A percentile compares a stretch with the other conserved stretches of the same genome.
Evolutionary conservation across 495 filamentous ascomycete genomes (phyloP).

Genomic region (Gamarada debralockiae): DNA sequence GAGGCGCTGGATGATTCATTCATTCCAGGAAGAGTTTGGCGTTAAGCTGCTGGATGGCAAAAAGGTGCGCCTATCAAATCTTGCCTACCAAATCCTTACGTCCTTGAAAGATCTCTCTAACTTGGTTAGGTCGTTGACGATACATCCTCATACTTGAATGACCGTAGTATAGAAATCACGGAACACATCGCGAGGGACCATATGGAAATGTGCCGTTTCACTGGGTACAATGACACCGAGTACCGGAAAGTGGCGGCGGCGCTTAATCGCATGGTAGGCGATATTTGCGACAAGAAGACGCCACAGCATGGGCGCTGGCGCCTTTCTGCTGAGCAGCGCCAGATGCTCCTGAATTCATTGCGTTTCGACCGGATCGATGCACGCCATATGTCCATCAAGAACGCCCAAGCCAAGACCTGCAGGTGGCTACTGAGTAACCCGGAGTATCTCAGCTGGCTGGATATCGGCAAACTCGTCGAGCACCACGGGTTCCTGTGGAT

Average conservation of each 20-base stretch:
- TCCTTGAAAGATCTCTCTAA: background rate
- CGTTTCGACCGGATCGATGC: conserved; percentile 35
- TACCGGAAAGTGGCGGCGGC: conserved; percentile 28
- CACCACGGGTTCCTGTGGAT: conserved; percentile 55
- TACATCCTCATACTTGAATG: conserved; percentile 19
- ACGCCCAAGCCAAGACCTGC: conserved; percentile 41
- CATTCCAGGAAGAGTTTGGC: conserved; percentile 25
- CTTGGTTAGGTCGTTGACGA: conserved; percentile 21
- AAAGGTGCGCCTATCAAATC: conserved; percentile 22
- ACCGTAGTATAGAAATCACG: conserved; percentile 16
- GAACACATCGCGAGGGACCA: conserved; percentile 27
- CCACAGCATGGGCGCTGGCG: background rate
- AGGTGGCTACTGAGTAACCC: conserved; percentile 40
- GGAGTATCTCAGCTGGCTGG: conserved; percentile 46
- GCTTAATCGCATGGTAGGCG: conserved; percentile 10
- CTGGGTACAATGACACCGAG: conserved; percentile 27
- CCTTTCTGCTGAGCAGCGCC: conserved; percentile 11
- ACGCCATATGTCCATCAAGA: conserved; percentile 34
- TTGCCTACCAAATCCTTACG: background rate
- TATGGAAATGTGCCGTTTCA: conserved; percentile 40
- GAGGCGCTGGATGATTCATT: conserved; percentile 20
- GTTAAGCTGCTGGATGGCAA: conserved; percentile 9
- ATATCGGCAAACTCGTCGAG: conserved; percentile 27
- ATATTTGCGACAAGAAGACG: background rate
- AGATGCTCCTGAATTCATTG: conserved; percentile 28